These are phyloP conservation scores for Boletus vermiculosoides DNA, from an alignment of 768 basidiomycete genomes.

Conservation along the genomic window DNA sequence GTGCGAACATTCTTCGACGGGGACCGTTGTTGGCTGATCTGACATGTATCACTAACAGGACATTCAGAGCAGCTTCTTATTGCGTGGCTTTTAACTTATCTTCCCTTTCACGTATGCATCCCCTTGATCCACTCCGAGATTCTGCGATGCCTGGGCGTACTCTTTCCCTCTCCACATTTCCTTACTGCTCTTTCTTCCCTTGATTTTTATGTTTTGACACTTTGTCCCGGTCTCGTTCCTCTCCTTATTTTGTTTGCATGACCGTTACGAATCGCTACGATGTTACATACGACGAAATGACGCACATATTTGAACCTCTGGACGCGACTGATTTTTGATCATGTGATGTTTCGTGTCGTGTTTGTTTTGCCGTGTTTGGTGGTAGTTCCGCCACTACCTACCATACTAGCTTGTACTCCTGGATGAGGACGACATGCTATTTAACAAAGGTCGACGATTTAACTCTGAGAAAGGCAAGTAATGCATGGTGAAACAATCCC, in stretches of 20 bases:
- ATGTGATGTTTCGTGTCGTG: constrained; percentile 24
- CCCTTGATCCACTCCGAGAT: constrained; percentile 1
- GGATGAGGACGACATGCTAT: constrained; percentile 31
- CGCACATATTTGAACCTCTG: constrained; percentile 17
- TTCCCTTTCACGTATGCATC: constrained; percentile 9
- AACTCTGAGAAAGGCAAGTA: constrained; percentile 15
- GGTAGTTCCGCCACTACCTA: constrained; percentile 2
- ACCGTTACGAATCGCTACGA: constrained; percentile 28
- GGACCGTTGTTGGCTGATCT: constrained; percentile 18
- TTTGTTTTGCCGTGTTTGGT: constrained; percentile 22
- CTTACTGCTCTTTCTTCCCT: constrained; percentile 7
- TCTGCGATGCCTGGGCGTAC: neutral
- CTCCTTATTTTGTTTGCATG: constrained; percentile 18
- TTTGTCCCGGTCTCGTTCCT: constrained; percentile 3
- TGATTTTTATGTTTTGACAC: constrained; percentile 12
- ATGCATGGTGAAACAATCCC: no score
- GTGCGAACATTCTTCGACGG: constrained; percentile 13
- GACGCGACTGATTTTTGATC: constrained; percentile 22
- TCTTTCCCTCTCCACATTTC: constrained; percentile 1
- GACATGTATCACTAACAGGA: constrained; percentile 18
- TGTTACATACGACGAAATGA: constrained; percentile 27
- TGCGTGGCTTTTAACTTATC: constrained; percentile 22
- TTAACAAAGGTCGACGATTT: constrained; percentile 46
- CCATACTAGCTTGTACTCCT: neutral
- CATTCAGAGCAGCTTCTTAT: constrained; percentile 22